Percentiles rank a stretch among this genome's conserved stretches.
These are phyloP conservation scores for Ceratocystis huliohia DNA, from an alignment of 2,329 filamentous ascomycete species.

Conservation along the genomic window DNA sequence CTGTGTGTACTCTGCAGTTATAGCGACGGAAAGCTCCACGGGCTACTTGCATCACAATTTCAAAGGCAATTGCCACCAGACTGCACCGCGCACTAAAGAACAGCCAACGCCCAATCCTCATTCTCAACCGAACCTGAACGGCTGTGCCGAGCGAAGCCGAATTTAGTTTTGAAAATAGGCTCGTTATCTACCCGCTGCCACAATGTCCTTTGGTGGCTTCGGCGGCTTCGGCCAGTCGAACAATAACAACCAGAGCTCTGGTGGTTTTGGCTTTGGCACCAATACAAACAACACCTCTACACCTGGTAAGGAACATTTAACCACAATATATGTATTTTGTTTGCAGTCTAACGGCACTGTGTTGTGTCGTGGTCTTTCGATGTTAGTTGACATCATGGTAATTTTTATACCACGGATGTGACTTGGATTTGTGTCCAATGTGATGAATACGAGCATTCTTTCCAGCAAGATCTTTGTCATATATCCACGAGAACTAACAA, in stretches of 20 bases:
- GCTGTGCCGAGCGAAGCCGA: background rate
- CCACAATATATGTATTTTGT: background rate
- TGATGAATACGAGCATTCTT: too few species aligned
- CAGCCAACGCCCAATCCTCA: too few species aligned
- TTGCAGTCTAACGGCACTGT: background rate
- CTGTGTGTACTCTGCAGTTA: background rate
- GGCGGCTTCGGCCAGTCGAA: conserved; percentile 39
- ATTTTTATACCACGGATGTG: too few species aligned
- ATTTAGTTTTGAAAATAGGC: background rate
- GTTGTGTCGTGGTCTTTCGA: background rate
- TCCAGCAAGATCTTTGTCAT: background rate
- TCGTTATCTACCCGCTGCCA: background rate
- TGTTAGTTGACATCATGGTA: too few species aligned
- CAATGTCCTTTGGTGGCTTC: conserved; percentile 45
- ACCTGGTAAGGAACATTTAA: conserved; percentile 20
- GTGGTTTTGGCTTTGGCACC: conserved; percentile 32
- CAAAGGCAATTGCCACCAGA: too few species aligned
- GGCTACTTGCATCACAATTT: background rate
- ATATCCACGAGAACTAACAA: conserved; percentile 11
- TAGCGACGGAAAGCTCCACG: background rate
- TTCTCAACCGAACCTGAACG: background rate
- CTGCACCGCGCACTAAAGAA: too few species aligned
- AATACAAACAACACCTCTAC: conserved; percentile 29
- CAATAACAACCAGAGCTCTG: conserved; percentile 29
- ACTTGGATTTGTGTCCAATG: too few species aligned